Conservation (phyloP, 495 filamentous ascomycete genomes). For the Penicillium canariense region DNA sequence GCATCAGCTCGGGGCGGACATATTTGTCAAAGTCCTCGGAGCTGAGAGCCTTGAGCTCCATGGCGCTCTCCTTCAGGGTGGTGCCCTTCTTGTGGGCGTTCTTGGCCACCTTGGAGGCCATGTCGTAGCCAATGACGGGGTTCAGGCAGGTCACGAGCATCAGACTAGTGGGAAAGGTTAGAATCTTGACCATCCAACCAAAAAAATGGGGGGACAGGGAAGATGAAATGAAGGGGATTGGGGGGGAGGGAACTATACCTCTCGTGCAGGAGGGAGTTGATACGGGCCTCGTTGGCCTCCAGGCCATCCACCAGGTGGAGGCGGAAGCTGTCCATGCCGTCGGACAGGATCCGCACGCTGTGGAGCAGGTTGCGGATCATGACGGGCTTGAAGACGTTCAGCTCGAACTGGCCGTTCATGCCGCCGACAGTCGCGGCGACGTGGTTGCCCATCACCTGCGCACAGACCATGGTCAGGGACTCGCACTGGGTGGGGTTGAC, state of each 20-base stretch:
- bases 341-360: constrained; percentile 78
- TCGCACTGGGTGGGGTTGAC: constrained; percentile 99
- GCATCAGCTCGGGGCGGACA: constrained; percentile 96
- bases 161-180: constrained; percentile 55
- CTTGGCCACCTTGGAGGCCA: constrained; percentile 97
- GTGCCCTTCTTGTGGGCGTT: constrained; percentile 98
- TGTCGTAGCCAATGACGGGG: constrained; percentile 97
- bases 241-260: constrained; percentile 45
- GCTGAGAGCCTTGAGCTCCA: constrained; percentile 89
- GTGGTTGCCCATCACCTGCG: constrained; percentile 97
- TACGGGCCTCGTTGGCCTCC: constrained; percentile 89
- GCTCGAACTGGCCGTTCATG: constrained; percentile 97
- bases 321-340: constrained; percentile 93
- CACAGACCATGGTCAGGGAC: constrained; percentile 95
- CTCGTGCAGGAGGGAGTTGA: constrained; percentile 83
- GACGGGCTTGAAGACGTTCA: constrained; percentile 98
- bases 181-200: constrained; percentile 3
- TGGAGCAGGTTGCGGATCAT: constrained; percentile 94
- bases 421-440: constrained; percentile 86
- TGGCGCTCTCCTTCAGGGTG: constrained; percentile 87
- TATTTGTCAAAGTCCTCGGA: constrained; percentile 88
- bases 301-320: constrained; percentile 87
- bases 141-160: constrained; percentile 99
- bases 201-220: neutral
- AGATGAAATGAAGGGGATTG: neutral